A percentile compares a stretch with the other conserved stretches of the same genome.
Conservation (phyloP, 2,329 filamentous ascomycete species). For the Colletotrichum sp. region DNA sequence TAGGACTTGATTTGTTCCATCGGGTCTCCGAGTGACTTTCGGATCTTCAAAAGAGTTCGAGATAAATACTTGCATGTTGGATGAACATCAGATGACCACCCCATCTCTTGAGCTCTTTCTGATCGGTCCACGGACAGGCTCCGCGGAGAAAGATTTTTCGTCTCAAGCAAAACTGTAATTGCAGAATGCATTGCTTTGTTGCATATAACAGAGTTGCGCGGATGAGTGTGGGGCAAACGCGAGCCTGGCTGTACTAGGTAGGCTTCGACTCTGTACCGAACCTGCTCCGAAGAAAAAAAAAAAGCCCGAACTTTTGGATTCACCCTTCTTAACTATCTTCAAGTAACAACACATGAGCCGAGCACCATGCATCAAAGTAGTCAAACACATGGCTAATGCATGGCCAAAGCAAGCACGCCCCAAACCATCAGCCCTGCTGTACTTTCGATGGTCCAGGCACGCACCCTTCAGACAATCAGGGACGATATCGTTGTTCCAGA, state of each 20-base stretch:
- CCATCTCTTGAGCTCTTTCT: not conserved
- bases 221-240: not conserved
- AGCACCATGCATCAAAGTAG: not conserved
- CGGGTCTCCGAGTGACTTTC: not conserved
- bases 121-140: rapidly evolving
- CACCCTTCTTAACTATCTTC: not conserved
- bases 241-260: not conserved
- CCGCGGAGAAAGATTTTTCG: not conserved
- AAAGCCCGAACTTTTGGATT: not conserved
- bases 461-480: not conserved
- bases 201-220: not conserved
- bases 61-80: not conserved
- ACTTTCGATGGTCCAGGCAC: not conserved
- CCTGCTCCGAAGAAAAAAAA: not conserved
- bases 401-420: not conserved
- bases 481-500: not conserved
- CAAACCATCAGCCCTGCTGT: not conserved
- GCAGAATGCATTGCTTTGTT: rapidly evolving
- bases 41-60: not conserved
- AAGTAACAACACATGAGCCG: not conserved
- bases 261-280: not conserved
- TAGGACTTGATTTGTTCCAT: not conserved
- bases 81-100: not conserved
- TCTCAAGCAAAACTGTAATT: not conserved
- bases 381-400: not conserved